These are phyloP conservation scores for Trichophyton simii DNA, from an alignment of 2,329 filamentous ascomycete species.

Conservation along the genomic window DNA sequence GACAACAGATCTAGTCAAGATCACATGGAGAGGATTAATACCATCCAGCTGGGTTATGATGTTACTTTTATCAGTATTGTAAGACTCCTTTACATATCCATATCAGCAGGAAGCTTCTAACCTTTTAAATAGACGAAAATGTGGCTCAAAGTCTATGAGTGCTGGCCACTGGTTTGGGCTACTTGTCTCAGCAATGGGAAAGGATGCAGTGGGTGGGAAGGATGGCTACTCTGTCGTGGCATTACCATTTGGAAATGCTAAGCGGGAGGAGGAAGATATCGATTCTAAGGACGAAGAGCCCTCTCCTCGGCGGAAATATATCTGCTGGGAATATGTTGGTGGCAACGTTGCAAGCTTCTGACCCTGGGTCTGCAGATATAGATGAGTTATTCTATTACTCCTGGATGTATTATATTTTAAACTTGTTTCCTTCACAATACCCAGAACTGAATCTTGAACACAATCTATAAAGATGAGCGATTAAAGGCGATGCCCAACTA, in stretches of 20 bases:
- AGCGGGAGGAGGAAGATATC: not conserved
- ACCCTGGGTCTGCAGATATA: not conserved
- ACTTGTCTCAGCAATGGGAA: slow-evolving; percentile 22
- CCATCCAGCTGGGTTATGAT: slow-evolving; percentile 28
- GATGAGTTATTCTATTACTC: not conserved
- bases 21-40: slow-evolving; percentile 35
- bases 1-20: slow-evolving; percentile 21
- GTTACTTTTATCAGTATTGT: slow-evolving; percentile 27
- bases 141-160: not conserved
- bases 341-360: slow-evolving; percentile 10
- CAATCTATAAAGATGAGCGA: not conserved
- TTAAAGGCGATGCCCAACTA: not conserved
- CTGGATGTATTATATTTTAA: not conserved
- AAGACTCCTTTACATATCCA: slow-evolving; percentile 13
- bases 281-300: not conserved
- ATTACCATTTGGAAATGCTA: slow-evolving; percentile 1
- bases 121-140: slow-evolving; percentile 5
- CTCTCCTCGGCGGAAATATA: slow-evolving; percentile 12
- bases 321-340: slow-evolving; percentile 32
- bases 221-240: slow-evolving; percentile 29
- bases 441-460: not conserved
- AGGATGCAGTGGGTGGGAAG: slow-evolving; percentile 27
- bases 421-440: not conserved
- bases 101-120: not conserved
- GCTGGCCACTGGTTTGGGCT: slow-evolving; percentile 25